These are phyloP conservation scores for Neonectria faginata DNA, from an alignment of 2,329 filamentous ascomycete genomes.

Conservation along the genomic window DNA sequence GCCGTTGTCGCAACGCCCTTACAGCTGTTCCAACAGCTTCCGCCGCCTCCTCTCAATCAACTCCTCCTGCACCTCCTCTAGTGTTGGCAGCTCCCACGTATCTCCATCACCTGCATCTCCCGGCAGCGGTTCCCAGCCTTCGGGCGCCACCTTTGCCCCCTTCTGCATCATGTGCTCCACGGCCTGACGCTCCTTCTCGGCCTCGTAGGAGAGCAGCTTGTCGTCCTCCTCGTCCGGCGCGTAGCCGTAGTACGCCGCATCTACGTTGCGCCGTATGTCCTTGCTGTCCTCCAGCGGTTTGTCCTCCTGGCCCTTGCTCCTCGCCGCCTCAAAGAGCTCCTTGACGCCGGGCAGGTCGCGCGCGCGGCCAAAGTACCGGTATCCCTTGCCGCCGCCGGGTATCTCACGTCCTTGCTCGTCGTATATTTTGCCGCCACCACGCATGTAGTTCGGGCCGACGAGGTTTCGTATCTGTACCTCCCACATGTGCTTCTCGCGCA, in stretches of 20 bases:
- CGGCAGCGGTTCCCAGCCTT: slow-evolving; percentile 86
- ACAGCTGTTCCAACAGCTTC: slow-evolving; percentile 85
- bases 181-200: slow-evolving; percentile 84
- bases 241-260: slow-evolving; percentile 97
- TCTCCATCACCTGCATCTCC: slow-evolving; percentile 87
- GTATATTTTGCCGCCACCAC: slow-evolving; percentile 75
- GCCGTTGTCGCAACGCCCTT: slow-evolving; percentile 22
- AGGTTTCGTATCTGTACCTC: slow-evolving; percentile 95
- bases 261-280: slow-evolving; percentile 80
- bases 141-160: slow-evolving; percentile 67
- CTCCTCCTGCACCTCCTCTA: slow-evolving; percentile 95
- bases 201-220: slow-evolving; percentile 82
- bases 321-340: slow-evolving; percentile 89
- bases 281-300: slow-evolving; percentile 75
- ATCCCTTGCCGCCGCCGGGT: slow-evolving; percentile 83
- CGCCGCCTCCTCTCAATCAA: slow-evolving; percentile 86
- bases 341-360: slow-evolving; percentile 93
- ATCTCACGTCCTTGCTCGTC: slow-evolving; percentile 81
- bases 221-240: slow-evolving; percentile 93
- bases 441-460: slow-evolving; percentile 98
- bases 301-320: slow-evolving; percentile 66
- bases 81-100: slow-evolving; percentile 83
- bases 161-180: slow-evolving; percentile 73
- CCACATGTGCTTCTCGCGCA: slow-evolving; percentile 99
- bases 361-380: slow-evolving; percentile 93